Evolutionary conservation across 257 asterid species (phyloP).

Genomic region (Hygrophila difformis): DNA sequence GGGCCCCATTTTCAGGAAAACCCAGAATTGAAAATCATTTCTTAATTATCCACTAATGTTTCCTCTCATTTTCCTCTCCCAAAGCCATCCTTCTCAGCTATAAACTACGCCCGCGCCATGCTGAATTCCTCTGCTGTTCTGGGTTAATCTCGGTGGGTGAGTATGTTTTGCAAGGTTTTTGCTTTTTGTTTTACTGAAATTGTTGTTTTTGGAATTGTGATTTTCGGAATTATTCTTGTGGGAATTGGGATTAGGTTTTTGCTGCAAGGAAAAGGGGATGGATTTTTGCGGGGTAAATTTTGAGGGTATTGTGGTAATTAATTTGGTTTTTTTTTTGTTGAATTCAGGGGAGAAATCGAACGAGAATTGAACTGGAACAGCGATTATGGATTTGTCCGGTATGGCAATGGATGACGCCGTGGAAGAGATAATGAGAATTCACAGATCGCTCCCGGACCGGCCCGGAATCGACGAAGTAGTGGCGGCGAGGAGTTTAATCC

Average conservation of each 20-base stretch:
- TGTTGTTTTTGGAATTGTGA: neutral
- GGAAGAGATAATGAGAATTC: slow-evolving; percentile 60
- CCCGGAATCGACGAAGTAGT: slow-evolving; percentile 77
- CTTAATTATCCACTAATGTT: neutral
- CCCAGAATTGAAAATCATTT: neutral
- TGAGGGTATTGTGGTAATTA: neutral
- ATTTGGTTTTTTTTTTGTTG: neutral
- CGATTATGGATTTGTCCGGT: slow-evolving; percentile 22
- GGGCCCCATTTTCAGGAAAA: slow-evolving; percentile 19
- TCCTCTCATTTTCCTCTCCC: no score
- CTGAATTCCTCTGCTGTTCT: neutral
- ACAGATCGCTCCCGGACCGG: slow-evolving; percentile 59
- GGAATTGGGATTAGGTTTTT: neutral
- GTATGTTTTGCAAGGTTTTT: neutral
- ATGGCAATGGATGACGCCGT: slow-evolving; percentile 50
- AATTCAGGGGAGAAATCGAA: slow-evolving; percentile 8
- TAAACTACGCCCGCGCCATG: slow-evolving; percentile 6
- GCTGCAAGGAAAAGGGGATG: neutral
- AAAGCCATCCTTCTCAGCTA: neutral
- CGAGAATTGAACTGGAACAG: neutral
- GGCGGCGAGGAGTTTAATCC: slow-evolving; percentile 49
- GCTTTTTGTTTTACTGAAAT: neutral
- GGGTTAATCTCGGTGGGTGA: slow-evolving; percentile 9
- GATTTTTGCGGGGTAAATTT: neutral
- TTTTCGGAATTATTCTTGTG: neutral